Conservation (phyloP, 208 protist species). For the Leishmania guyanensis region DNA sequence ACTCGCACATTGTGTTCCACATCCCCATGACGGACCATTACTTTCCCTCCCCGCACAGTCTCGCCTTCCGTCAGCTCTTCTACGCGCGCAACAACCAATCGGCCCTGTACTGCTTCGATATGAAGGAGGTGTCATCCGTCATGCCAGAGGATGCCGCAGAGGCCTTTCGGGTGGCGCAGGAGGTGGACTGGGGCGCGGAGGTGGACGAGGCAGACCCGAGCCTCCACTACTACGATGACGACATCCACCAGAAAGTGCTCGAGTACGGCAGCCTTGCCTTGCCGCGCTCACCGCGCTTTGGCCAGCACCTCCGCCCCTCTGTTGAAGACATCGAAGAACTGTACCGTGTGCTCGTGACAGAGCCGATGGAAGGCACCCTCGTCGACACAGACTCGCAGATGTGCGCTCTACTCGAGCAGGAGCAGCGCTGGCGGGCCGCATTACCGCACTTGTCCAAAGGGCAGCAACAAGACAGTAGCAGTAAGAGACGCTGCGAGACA, state of each 20-base stretch:
- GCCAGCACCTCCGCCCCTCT: conserved; percentile 25
- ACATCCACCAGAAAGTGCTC: conserved; percentile 19
- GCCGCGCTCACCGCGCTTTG: neutral
- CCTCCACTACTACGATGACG: conserved; percentile 43
- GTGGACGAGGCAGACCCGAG: conserved; percentile 42
- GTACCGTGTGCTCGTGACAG: conserved; percentile 30
- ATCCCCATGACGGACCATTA: conserved; percentile 64
- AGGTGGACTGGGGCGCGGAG: conserved; percentile 41
- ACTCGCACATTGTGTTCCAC: conserved; percentile 40
- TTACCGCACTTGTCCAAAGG: neutral
- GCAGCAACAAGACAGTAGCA: neutral
- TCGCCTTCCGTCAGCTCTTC: conserved; percentile 59
- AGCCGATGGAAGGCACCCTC: conserved; percentile 22
- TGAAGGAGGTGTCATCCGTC: no score
- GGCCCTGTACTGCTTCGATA: conserved; percentile 58
- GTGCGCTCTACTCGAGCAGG: conserved; percentile 26
- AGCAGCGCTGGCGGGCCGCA: conserved; percentile 39
- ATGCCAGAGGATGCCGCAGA: conserved; percentile 9
- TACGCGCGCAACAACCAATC: conserved; percentile 51
- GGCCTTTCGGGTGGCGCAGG: conserved; percentile 28
- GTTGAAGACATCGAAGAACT: conserved; percentile 30
- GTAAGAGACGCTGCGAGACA: neutral
- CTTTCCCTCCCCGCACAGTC: conserved; percentile 42
- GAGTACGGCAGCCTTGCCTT: conserved; percentile 3
- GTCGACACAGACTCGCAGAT: conserved; percentile 56